Conservation (phyloP, 352 stramenopile species). For the Albugo candida region DNA sequence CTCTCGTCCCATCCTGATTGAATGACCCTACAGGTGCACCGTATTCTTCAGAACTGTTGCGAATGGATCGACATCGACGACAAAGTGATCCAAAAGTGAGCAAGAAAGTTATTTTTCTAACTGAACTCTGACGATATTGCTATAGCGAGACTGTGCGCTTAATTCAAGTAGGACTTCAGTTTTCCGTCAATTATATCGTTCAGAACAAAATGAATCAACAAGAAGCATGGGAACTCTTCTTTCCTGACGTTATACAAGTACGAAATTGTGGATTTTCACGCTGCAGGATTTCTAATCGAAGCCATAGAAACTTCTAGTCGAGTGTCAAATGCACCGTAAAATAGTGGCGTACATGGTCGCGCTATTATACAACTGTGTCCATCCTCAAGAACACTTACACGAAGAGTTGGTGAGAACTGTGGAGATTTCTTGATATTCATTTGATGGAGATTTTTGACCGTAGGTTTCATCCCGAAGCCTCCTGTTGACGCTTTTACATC, state of each 20-base stretch:
- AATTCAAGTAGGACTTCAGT: conserved; percentile 47
- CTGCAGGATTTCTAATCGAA: neutral
- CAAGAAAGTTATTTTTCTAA: neutral
- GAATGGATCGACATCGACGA: conserved; percentile 44
- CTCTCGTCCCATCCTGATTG: conserved; percentile 2
- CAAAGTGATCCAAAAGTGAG: conserved; percentile 19
- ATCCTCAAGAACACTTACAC: conserved; percentile 12
- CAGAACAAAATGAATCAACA: conserved; percentile 23
- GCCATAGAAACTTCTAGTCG: conserved; percentile 55
- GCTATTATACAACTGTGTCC: conserved; percentile 49
- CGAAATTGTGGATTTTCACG: neutral
- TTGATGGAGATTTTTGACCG: neutral
- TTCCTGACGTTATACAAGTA: conserved; percentile 50
- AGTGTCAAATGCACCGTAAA: conserved; percentile 62
- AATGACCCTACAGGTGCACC: conserved; percentile 15
- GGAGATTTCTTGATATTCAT: neutral
- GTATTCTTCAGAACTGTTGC: conserved; percentile 19
- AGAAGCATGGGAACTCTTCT: conserved; percentile 35
- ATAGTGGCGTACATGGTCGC: conserved; percentile 43
- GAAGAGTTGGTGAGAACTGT: conserved; percentile 24
- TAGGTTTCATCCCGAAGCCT: conserved; percentile 47
- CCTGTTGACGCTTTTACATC: conserved; percentile 54
- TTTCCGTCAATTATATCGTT: conserved; percentile 45
- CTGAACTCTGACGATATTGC: neutral
- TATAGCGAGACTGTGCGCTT: conserved; percentile 25